Percentiles rank a stretch among this genome's conserved stretches.
phyloP scores from a whole-genome alignment of 2,329 filamentous ascomycete genomes.

The Penicillium sp. region DNA sequence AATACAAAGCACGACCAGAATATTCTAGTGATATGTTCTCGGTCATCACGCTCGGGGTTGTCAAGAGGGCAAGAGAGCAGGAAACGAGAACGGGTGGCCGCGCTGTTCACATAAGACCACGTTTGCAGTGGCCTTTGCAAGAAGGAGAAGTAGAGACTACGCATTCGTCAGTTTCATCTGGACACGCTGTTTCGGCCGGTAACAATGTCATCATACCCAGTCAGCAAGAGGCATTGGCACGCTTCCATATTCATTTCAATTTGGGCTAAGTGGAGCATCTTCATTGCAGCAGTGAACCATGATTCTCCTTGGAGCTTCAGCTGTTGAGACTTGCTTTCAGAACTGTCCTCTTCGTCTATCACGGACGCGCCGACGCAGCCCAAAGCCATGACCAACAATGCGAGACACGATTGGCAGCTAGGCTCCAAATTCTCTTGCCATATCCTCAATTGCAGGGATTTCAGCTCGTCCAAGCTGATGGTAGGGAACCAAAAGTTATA shows the following conservation, averaged over 20 bases:
- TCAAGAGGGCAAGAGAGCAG: conserved; percentile 7
- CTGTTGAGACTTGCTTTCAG: not conserved
- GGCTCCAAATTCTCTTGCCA: conserved; percentile 7
- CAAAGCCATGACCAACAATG: conserved; percentile 13
- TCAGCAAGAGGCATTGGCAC: conserved; percentile 11
- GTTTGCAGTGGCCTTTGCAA: conserved; percentile 13
- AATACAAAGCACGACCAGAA: conserved; percentile 15
- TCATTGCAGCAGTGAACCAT: conserved; percentile 13
- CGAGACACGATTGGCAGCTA: conserved; percentile 7
- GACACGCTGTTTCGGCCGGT: not conserved
- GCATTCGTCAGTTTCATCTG: not conserved
- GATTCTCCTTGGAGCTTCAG: conserved; percentile 4
- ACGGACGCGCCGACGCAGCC: conserved; percentile 8
- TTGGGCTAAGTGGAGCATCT: conserved; percentile 11
- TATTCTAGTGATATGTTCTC: conserved; percentile 8
- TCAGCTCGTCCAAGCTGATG: conserved; percentile 6
- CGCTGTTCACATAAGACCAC: conserved; percentile 11
- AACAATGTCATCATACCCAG: not conserved
- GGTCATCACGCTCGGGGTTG: conserved; percentile 4
- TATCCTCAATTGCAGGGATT: conserved; percentile 1
- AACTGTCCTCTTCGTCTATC: not conserved
- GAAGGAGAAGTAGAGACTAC: conserved; percentile 10
- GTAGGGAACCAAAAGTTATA: conserved; percentile 14
- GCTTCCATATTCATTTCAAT: conserved; percentile 12
- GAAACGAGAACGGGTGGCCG: conserved; percentile 9